These are phyloP conservation scores for Litchi chinensis DNA, from an alignment of 345 rosid species.

Conservation along the genomic window DNA sequence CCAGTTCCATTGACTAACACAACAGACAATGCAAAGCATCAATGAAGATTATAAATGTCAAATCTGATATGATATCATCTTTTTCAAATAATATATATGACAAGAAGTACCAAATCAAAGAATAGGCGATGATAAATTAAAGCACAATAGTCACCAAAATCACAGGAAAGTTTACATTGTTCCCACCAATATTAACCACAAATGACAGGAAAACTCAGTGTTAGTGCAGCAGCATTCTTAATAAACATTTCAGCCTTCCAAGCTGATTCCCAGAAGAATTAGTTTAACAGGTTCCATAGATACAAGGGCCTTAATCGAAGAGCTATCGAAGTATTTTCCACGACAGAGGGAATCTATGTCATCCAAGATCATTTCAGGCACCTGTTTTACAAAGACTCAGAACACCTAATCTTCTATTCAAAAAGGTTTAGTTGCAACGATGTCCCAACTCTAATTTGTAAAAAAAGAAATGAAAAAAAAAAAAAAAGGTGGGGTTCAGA, in stretches of 20 bases:
- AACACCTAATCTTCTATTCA: neutral
- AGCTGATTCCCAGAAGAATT: neutral
- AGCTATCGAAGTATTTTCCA: neutral
- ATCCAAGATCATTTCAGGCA: neutral
- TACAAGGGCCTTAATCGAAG: neutral
- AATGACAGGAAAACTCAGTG: neutral
- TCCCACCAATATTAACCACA: conserved; percentile 2
- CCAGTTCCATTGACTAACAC: conserved; percentile 63
- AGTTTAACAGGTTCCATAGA: neutral
- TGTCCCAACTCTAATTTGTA: neutral
- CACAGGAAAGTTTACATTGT: neutral
- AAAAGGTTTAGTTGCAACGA: neutral
- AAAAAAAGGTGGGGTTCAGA: neutral
- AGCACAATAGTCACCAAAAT: neutral
- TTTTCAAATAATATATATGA: neutral
- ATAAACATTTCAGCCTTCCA: neutral
- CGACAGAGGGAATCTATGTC: neutral
- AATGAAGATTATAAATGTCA: neutral
- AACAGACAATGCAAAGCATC: conserved; percentile 8
- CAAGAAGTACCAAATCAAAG: neutral
- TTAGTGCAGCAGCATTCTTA: neutral
- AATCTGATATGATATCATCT: neutral
- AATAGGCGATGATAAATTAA: neutral
- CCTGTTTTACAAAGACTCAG: neutral
- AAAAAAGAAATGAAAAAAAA: too few species aligned